Evolutionary conservation across 2,329 filamentous ascomycete species (phyloP), one percentile per base, ranked within the genome.

Genomic region (Camillea tinctor): DNA sequence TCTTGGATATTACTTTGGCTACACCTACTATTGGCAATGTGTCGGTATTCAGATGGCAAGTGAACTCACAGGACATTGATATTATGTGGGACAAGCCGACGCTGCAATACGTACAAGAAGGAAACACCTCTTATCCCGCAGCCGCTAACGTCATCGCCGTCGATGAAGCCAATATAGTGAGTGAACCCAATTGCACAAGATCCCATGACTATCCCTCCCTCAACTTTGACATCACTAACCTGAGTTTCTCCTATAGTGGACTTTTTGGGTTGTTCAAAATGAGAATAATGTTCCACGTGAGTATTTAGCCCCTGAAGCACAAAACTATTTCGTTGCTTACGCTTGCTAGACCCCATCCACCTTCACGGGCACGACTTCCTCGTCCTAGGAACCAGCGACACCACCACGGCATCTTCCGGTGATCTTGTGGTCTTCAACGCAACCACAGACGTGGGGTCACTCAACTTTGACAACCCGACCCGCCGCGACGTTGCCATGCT

Each of bases 401-500:
- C 67, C 1, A 50, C 65, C 1, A 54, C 6, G 36, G 36, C 61
- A n/a, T 48, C 55, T 40, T 57, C 65, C 23, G 20, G 64, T 21
- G 53, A 51, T 17, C 51, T 51, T 50, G 66, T 65, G 51, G 60
- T 50, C 15, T 64, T 65, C 55, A 19, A 69, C 51, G 62, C 64
- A 1, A 13, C 58, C 9, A 66, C 69, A 5, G 71, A 75, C 56
- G 72, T 68, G 19, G 69, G 64, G 2, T 61, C 50, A 6, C 68
- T 76, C 4, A 76, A 72, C 60, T 74, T 69, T 1, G 60, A 68
- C 17, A 83, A 81, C 51, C 80, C 80, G 1, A 74, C 79, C 0
- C 71, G 80, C 1, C 73, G 81, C 17, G 81, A 84, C 62, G 79
- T 77, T 0, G 75, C 77, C 3, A 76, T 79, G 60, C 67, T 83